Base-by-base conservation (phyloP, 2,329 filamentous ascomycete species). In the Penicillium sp. region DNA sequence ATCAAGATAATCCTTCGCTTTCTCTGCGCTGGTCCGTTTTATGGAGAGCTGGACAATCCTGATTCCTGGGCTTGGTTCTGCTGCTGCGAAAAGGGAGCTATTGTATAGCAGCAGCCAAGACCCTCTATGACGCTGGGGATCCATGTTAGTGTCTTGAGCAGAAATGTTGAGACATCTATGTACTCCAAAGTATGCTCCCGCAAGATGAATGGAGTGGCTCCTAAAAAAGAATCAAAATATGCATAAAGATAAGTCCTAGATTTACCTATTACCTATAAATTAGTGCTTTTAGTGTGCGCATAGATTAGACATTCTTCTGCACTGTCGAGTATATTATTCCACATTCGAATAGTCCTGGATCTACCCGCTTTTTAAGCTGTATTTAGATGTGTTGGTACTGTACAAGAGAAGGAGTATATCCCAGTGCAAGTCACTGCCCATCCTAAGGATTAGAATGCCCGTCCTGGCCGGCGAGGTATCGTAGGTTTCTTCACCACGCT, bases 401-500 rank as follows among this genome's bases (percentile, higher is more conserved):
- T 33, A 47, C 24, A 51, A 53, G n/a, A 54, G 60, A 43, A 56
- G 32, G 44, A 23, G 23, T n/a, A 27, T 27, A 40, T 25, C 12
- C 10, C 7, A 9, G 7, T 28, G 27, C 27, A 28, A 9, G 5
- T 7, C 2, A 6, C 7, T 10, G 27, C 5, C 23, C 6, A 35
- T 4, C 32, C 5, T 3, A 8, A 24, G 24, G 12, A 15, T 43
- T 59, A 68, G 38, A 71, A 69, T 4, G 64, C 66, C 42, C 70
- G 64, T 13, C 70, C 68, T 6, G 65, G 63, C 44, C 65, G 65
- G 42, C 68, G 63, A 24, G 63, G 63, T 9, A 68, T 56, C 29
- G 57, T 56, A 28, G 71, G 70, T 49, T 64, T 71, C 53, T 67
- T 72, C 8, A 73, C 70, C 43, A 72, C 70, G 47, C 67, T 72